These are phyloP conservation scores for Pythium brassicae DNA, from an alignment of 352 stramenopile species.

Conservation along the genomic window DNA sequence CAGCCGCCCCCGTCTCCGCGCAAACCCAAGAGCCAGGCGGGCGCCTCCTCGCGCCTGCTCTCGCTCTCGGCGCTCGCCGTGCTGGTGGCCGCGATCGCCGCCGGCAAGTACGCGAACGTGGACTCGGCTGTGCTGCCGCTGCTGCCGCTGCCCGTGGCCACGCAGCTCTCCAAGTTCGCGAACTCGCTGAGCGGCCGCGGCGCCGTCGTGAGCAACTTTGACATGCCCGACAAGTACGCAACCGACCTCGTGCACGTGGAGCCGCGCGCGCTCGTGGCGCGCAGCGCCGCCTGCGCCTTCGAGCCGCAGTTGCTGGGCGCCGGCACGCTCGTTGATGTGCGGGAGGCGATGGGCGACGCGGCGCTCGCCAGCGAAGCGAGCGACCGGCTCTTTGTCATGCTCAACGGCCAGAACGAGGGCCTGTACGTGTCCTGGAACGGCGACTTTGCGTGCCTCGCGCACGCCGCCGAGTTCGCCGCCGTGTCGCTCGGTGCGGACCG, in stretches of 20 bases:
- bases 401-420: slow-evolving; percentile 78
- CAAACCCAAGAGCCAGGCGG: slow-evolving; percentile 3
- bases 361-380: slow-evolving; percentile 13
- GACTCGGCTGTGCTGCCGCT: slow-evolving; percentile 11
- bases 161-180: slow-evolving; percentile 2
- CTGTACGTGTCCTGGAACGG: slow-evolving; percentile 80
- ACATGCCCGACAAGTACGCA: slow-evolving; percentile 57
- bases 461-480: slow-evolving; percentile 41
- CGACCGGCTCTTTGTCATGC: slow-evolving; percentile 79
- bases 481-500: slow-evolving; percentile 59
- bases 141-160: slow-evolving; percentile 12
- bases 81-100: slow-evolving; percentile 10
- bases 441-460: slow-evolving; percentile 52
- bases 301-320: slow-evolving; percentile 26
- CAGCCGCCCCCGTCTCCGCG: not conserved
- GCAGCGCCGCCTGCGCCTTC: slow-evolving; percentile 38
- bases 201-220: slow-evolving; percentile 11
- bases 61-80: slow-evolving; percentile 17
- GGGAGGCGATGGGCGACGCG: slow-evolving; percentile 38
- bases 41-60: slow-evolving; percentile 8
- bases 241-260: slow-evolving; percentile 42
- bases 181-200: slow-evolving; percentile 9
- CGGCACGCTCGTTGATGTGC: slow-evolving; percentile 39
- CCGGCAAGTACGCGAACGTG: slow-evolving; percentile 10
- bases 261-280: slow-evolving; percentile 30